Conservation (phyloP, 1,139 yeast species). For the Waltiozyma sp. region DNA sequence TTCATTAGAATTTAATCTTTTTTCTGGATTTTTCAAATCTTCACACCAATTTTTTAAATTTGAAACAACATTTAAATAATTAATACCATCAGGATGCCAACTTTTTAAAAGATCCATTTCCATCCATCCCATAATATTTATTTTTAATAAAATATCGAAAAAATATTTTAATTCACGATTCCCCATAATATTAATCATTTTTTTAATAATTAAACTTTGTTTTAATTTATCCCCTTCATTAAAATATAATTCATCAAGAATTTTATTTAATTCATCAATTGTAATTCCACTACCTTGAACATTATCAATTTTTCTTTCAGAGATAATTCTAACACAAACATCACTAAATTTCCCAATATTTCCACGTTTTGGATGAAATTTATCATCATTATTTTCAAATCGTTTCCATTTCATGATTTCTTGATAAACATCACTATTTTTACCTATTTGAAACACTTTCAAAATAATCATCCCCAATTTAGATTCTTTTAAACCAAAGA, state of each 20-base stretch:
- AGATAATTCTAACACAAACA: conserved; percentile 29
- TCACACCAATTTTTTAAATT: conserved; percentile 52
- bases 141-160: conserved; percentile 54
- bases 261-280: conserved; percentile 45
- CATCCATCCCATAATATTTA: conserved; percentile 38
- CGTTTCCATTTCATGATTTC: conserved; percentile 36
- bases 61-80: conserved; percentile 56
- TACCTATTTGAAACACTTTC: conserved; percentile 36
- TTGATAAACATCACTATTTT: conserved; percentile 37
- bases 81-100: conserved; percentile 79
- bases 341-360: conserved; percentile 24
- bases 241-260: conserved; percentile 41
- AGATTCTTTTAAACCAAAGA: conserved; percentile 42
- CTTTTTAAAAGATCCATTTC: conserved; percentile 49
- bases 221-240: conserved; percentile 20
- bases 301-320: conserved; percentile 27
- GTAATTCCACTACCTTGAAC: conserved; percentile 28
- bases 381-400: conserved; percentile 2
- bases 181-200: conserved; percentile 44
- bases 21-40: conserved; percentile 39
- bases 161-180: conserved; percentile 63
- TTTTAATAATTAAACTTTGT: conserved; percentile 30
- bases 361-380: conserved; percentile 4
- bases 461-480: conserved; percentile 36
- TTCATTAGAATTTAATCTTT: conserved; percentile 33